phyloP scores from a whole-genome alignment of 108 stramenopile species.

The Stephanodiscus minutulus region DNA sequence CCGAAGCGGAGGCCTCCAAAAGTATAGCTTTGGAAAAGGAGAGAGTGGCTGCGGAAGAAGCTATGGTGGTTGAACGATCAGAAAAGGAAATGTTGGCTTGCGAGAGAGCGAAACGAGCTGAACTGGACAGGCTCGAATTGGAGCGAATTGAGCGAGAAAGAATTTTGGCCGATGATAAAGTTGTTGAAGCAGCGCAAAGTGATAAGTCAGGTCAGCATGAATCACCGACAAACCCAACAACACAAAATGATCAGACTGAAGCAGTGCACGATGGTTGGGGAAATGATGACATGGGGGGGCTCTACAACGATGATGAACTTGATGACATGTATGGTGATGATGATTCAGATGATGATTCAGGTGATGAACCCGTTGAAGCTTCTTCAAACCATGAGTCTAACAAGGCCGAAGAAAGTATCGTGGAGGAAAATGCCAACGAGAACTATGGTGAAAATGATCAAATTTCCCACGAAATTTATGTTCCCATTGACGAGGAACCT shows the following conservation, averaged over 20 bases:
- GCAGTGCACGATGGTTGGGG: neutral
- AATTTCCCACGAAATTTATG: neutral
- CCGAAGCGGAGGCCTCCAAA: conserved; percentile 1
- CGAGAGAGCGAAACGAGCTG: conserved; percentile 3
- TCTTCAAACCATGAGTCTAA: conserved; percentile 3
- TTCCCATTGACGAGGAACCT: neutral
- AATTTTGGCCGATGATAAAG: neutral
- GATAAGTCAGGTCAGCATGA: conserved; percentile 1
- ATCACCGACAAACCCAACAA: neutral
- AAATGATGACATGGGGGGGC: conserved; percentile 20
- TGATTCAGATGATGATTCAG: conserved; percentile 37
- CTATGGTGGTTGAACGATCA: conserved; percentile 1
- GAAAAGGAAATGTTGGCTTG: too few species aligned
- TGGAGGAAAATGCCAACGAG: neutral
- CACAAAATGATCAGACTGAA: neutral
- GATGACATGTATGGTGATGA: conserved; percentile 53
- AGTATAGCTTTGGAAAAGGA: conserved; percentile 1
- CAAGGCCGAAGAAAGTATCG: conserved; percentile 4
- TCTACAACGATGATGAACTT: conserved; percentile 39
- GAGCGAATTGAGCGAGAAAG: conserved; percentile 7
- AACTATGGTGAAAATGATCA: conserved; percentile 4
- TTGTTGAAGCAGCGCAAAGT: conserved; percentile 9
- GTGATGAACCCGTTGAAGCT: conserved; percentile 26
- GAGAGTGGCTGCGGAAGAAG: conserved; percentile 11
- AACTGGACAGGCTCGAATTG: conserved; percentile 9